Base-by-base conservation (phyloP, 139 green algal genomes). In the Closterium sp. region DNA sequence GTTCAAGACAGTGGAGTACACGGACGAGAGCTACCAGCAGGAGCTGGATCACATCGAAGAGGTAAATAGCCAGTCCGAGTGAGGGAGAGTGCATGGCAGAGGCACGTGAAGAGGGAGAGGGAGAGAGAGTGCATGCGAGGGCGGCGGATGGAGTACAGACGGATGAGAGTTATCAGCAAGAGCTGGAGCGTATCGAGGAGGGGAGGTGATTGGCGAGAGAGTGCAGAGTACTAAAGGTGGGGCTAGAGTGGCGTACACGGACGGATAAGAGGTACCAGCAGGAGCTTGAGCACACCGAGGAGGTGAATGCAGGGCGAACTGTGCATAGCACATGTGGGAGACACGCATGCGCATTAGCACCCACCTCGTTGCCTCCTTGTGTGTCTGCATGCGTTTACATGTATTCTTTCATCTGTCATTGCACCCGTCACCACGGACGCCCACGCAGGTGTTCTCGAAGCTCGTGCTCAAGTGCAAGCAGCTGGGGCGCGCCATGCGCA, bases 381-480 rank as follows among this genome's bases (percentile, higher is more conserved):
- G 31, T 33, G 21, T 21, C 5, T 85, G 81, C 69, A 30, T 84
- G 69, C 69, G 69, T 84, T n/a, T 84, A 4, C 69, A 84, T 84
- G 69, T 30, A 6, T 55, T 6, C 36, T 12, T 55, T 55, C 36
- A 55, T 55, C 4, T 55, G 36, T 6, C 36, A 55, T 55, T 12
- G 8, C 28, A 7, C 69, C 69, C 28, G n/a, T n/a, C n/a, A n/a
- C n/a, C n/a, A n/a, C n/a, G n/a, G n/a, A n/a, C n/a, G 87, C 19
- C 30, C 25, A 30, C 10, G 84, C 84, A 94, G 92, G 93, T 95
- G 4, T 99, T 99, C 95, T 97, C 96, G 12, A 97, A 97, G 16
- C 95, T 99, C 91, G 98, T 99, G 88, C 94, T 97, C 90, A 99
- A 99, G 95, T 99, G 98, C 97, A 99, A 99, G 96, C 85, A 96